A percentile compares a stretch with the other conserved stretches of the same genome.
Evolutionary conservation across 108 stramenopile species (phyloP).

Genomic region (Aurantiochytrium sp.): DNA sequence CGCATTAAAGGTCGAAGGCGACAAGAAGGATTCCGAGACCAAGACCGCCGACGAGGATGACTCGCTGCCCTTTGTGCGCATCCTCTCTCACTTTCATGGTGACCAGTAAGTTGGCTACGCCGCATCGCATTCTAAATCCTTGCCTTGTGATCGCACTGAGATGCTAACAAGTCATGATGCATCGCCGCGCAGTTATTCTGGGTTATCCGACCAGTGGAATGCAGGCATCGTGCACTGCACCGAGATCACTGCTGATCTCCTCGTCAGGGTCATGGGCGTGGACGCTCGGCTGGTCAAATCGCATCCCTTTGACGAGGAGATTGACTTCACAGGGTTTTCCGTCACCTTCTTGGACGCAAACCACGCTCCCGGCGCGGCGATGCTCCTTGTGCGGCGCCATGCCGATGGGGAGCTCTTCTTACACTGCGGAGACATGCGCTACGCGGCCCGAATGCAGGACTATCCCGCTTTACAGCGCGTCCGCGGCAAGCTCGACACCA

Average conservation of each 20-base stretch:
- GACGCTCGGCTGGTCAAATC: slow-evolving; percentile 44
- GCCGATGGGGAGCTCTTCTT: slow-evolving; percentile 43
- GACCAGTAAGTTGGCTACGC: slow-evolving; percentile 19
- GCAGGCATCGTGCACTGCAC: slow-evolving; percentile 57
- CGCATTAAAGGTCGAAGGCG: no score
- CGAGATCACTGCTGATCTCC: slow-evolving; percentile 53
- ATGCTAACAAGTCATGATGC: no score
- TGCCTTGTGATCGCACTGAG: no score
- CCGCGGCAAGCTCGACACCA: slow-evolving; percentile 44
- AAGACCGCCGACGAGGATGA: neutral
- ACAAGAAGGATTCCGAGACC: no score
- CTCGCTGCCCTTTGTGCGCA: neutral
- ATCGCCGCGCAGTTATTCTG: neutral
- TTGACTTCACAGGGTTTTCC: neutral
- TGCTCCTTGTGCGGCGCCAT: slow-evolving; percentile 51
- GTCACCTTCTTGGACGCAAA: slow-evolving; percentile 69
- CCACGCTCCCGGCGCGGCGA: slow-evolving; percentile 68
- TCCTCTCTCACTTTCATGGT: slow-evolving; percentile 12
- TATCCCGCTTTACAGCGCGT: slow-evolving; percentile 52
- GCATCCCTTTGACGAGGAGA: slow-evolving; percentile 55
- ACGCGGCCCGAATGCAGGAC: slow-evolving; percentile 51
- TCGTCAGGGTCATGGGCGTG: slow-evolving; percentile 53
- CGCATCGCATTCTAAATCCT: neutral
- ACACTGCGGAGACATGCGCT: slow-evolving; percentile 69
- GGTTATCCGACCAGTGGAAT: neutral